phyloP scores from a whole-genome alignment of 352 stramenopile species.

The Albugo laibachii region DNA sequence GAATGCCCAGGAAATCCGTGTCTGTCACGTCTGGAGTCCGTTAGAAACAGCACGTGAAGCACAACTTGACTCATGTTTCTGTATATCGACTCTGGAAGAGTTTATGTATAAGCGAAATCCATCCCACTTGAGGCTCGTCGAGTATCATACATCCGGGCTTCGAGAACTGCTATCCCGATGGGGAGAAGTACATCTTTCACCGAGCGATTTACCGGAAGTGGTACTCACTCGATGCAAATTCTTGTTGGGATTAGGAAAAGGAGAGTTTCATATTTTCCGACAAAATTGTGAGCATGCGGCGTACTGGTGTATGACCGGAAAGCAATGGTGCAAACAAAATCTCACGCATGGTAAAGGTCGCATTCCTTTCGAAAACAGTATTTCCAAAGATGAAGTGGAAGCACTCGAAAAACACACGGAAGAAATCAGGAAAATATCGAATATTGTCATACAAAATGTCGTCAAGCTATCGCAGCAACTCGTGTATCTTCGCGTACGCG shows the following conservation, averaged over 20 bases:
- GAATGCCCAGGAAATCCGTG: constrained; percentile 30
- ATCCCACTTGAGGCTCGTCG: constrained; percentile 45
- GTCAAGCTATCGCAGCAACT: constrained; percentile 29
- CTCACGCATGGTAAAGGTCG: constrained; percentile 44
- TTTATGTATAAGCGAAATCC: constrained; percentile 49
- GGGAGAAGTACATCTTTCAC: constrained; percentile 74
- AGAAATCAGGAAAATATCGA: constrained; percentile 47
- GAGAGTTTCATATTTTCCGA: constrained; percentile 77
- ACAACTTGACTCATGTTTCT: constrained; percentile 70
- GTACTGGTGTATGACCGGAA: constrained; percentile 77
- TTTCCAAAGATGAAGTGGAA: constrained; percentile 57
- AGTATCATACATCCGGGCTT: constrained; percentile 70
- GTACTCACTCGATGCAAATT: constrained; percentile 71
- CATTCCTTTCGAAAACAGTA: constrained; percentile 60
- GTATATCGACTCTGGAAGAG: constrained; percentile 70
- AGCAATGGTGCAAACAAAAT: constrained; percentile 80
- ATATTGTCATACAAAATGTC: constrained; percentile 41
- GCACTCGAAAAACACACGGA: constrained; percentile 49
- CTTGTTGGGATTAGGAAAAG: constrained; percentile 42
- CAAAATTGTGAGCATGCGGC: constrained; percentile 78
- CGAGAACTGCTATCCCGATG: constrained; percentile 58
- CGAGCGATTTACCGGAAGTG: constrained; percentile 62
- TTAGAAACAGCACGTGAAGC: constrained; percentile 48
- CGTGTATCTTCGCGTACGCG: constrained; percentile 52
- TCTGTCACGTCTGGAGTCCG: constrained; percentile 75